Base-by-base conservation (phyloP, 2,329 filamentous ascomycete species). In the Colletotrichum australisinense region DNA sequence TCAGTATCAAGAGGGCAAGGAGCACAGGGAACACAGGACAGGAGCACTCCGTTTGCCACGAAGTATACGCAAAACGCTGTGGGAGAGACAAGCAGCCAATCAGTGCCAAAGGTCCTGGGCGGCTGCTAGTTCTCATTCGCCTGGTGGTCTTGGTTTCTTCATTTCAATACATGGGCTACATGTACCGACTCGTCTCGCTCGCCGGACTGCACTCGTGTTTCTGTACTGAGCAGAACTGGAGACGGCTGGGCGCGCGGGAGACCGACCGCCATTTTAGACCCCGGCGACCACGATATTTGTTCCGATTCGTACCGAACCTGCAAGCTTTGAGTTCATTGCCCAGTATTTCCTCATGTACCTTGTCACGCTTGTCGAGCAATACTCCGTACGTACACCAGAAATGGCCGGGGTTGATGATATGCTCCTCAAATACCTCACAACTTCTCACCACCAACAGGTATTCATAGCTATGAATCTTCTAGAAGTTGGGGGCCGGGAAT, bases 251-350 rank as follows among this genome's bases (percentile, higher is more conserved):
- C 64, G 49, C 58, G 42, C 49, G 42, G 38, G 67, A 73, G 53
- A 57, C 70, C 70, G 70, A 73, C 70, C 70, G 67, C 70, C 70
- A 70, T 26, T 73, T 73, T 57, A 49, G 30, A 58, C 60, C 70
- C 60, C 7, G 56, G 60, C 42, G 35, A 73, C 67, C 60, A 70
- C 67, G 35, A 70, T 5, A 56, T 70, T 59, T 46, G 28, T 73
- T 73, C 67, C 70, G 67, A 60, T 65, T 70, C 46, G 55, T 73
- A 65, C 70, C 67, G 70, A 73, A 56, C 60, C 53, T 65, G 24
- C 46, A 64, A 24, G 38, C 30, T 70, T 57, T 70, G 55, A 46
- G 60, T 56, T 57, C 67, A 62, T 65, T 62, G 59, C 58, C 53
- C 53, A 70, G 53, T 32, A 70, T 52, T 65, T 59, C 32, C 53